Percentiles rank a stretch among this genome's conserved stretches.
These are phyloP conservation scores for Malus hybrid DNA, from an alignment of 331 rosid genomes.

Conservation along the genomic window DNA sequence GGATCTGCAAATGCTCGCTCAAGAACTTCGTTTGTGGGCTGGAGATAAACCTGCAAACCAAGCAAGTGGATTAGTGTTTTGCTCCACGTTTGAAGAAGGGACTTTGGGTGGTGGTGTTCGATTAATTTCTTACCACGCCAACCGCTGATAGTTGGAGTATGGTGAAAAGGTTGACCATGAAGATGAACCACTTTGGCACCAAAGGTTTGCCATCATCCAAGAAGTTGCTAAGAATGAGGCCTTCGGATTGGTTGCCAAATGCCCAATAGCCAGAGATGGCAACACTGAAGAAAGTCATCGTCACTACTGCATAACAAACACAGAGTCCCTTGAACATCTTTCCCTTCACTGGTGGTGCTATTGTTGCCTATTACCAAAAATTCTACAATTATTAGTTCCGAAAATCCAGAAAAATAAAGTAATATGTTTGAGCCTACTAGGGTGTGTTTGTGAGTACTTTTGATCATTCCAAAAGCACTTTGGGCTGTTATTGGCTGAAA, in stretches of 20 bases:
- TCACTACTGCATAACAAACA: conserved; percentile 48
- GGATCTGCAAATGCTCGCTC: conserved; percentile 56
- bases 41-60: conserved; percentile 51
- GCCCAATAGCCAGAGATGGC: conserved; percentile 84
- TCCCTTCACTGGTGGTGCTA: conserved; percentile 76
- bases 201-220: conserved; percentile 45
- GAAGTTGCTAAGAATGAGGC: conserved; percentile 51
- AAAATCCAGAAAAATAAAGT: neutral
- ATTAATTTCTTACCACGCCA: conserved; percentile 41
- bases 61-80: neutral
- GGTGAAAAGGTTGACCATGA: conserved; percentile 57
- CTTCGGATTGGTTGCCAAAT: conserved; percentile 55
- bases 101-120: neutral
- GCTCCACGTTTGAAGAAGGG: neutral
- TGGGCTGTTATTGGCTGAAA: neutral
- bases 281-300: conserved; percentile 52
- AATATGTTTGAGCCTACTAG: neutral
- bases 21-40: conserved; percentile 65
- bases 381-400: neutral
- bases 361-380: conserved; percentile 47
- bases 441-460: neutral
- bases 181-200: conserved; percentile 63
- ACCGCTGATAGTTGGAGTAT: conserved; percentile 64
- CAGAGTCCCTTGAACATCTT: conserved; percentile 78
- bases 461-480: neutral